Percentiles rank a stretch among this genome's conserved stretches.
phyloP scores from a whole-genome alignment of 1,284 basidiomycete genomes.

The Trametes sp. region DNA sequence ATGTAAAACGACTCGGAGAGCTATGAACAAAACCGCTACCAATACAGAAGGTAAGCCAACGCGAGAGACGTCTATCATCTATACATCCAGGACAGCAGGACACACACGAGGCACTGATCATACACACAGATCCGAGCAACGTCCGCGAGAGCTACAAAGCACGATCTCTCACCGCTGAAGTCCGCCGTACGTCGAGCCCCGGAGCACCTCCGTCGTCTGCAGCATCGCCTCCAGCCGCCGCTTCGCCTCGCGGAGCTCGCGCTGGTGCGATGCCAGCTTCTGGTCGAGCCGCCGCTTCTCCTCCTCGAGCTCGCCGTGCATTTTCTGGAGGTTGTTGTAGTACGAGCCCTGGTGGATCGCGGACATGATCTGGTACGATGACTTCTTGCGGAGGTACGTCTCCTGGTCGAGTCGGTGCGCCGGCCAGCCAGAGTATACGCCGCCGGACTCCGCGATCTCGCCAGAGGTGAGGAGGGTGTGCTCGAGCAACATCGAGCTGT shows the following conservation, averaged over 20 bases:
- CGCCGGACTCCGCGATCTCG: slow-evolving; percentile 52
- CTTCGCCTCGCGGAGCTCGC: slow-evolving; percentile 26
- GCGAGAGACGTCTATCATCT: background rate
- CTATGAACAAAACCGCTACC: slow-evolving; percentile 16
- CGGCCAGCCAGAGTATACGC: slow-evolving; percentile 54
- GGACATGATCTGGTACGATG: slow-evolving; percentile 20
- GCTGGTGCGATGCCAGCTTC: slow-evolving; percentile 26
- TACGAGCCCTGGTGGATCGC: slow-evolving; percentile 19
- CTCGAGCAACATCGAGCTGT: slow-evolving; percentile 54
- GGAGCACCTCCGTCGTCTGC: slow-evolving; percentile 19
- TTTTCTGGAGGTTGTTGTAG: slow-evolving; percentile 29
- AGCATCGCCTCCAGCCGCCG: slow-evolving; percentile 27
- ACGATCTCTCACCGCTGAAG: slow-evolving; percentile 9
- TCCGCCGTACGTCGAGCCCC: slow-evolving; percentile 15
- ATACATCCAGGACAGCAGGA: background rate
- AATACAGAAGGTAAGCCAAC: slow-evolving; percentile 11
- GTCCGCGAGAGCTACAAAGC: background rate
- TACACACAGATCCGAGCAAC: background rate
- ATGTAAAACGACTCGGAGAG: slow-evolving; percentile 1
- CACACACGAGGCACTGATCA: background rate
- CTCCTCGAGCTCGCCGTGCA: slow-evolving; percentile 23
- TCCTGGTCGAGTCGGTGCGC: slow-evolving; percentile 36
- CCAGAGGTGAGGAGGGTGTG: slow-evolving; percentile 56
- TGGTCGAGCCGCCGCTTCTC: slow-evolving; percentile 24
- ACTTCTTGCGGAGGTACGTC: slow-evolving; percentile 18